These are phyloP conservation scores for Cotoneaster glaucophyllus DNA, from an alignment of 306 rosid species.

Conservation along the genomic window DNA sequence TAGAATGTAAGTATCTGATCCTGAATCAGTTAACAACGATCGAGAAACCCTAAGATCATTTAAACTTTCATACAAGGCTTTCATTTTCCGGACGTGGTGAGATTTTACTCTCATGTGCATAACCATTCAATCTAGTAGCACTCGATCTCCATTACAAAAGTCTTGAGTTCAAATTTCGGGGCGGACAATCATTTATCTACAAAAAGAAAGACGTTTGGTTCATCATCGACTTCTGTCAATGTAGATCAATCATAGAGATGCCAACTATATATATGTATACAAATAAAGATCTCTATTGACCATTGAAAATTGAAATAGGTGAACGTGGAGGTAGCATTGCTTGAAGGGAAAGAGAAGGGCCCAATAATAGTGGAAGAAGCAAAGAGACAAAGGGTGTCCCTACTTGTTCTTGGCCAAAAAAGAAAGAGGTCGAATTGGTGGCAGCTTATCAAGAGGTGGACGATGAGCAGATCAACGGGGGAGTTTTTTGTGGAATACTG, in stretches of 20 bases:
- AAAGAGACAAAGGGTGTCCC: conserved; percentile 51
- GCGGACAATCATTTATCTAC: background rate
- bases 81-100: background rate
- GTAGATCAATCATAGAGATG: background rate
- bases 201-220: too few relatives aligned
- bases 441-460: conserved; percentile 35
- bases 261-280: background rate
- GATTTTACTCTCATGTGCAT: background rate
- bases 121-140: background rate
- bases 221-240: background rate
- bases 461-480: conserved; percentile 14
- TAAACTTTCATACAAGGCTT: background rate
- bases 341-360: conserved; percentile 67
- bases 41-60: background rate
- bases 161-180: background rate
- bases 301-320: conserved; percentile 29
- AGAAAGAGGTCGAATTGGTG: conserved; percentile 45
- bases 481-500: conserved; percentile 55
- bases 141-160: background rate
- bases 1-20: background rate
- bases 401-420: conserved; percentile 69
- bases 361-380: conserved; percentile 66
- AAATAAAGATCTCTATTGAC: background rate
- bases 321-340: conserved; percentile 50
- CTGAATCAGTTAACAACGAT: background rate